Percentiles rank a stretch among this genome's conserved stretches.
These are phyloP conservation scores for Melampsora americana DNA, from an alignment of 1,284 basidiomycete species.

Conservation along the genomic window DNA sequence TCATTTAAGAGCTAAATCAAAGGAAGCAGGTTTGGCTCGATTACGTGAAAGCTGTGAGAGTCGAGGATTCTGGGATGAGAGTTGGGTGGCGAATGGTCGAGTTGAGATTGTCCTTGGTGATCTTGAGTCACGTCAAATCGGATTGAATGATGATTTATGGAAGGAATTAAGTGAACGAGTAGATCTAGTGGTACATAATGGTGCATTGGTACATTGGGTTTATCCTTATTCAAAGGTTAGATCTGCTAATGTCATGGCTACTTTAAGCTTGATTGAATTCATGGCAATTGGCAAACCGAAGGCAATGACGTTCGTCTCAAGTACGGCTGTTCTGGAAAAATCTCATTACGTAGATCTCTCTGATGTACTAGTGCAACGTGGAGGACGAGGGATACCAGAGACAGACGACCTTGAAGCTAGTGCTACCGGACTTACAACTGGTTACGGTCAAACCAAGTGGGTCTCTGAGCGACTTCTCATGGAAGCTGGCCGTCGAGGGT, in stretches of 20 bases:
- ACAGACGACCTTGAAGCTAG: slow-evolving; percentile 87
- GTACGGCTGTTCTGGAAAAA: slow-evolving; percentile 87
- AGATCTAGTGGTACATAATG: slow-evolving; percentile 89
- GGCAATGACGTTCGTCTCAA: slow-evolving; percentile 83
- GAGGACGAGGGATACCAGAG: slow-evolving; percentile 73
- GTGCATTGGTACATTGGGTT: slow-evolving; percentile 97
- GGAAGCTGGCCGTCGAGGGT: slow-evolving; percentile 79
- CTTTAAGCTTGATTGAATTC: slow-evolving; percentile 76
- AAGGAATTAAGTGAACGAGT: slow-evolving; percentile 67
- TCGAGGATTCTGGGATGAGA: slow-evolving; percentile 86
- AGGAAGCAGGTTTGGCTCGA: slow-evolving; percentile 67
- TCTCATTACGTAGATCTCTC: slow-evolving; percentile 84
- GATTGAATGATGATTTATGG: slow-evolving; percentile 69
- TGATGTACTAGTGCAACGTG: slow-evolving; percentile 63
- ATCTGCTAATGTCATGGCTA: slow-evolving; percentile 84
- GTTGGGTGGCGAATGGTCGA: slow-evolving; percentile 70
- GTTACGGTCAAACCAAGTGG: slow-evolving; percentile 98
- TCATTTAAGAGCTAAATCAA: slow-evolving; percentile 72
- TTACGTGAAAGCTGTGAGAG: slow-evolving; percentile 74
- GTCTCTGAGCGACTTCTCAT: slow-evolving; percentile 92
- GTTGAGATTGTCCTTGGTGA: slow-evolving; percentile 87
- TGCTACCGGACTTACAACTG: slow-evolving; percentile 70
- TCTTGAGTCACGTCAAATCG: slow-evolving; percentile 72
- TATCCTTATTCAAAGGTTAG: slow-evolving; percentile 95
- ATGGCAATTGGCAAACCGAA: slow-evolving; percentile 70